Evolutionary conservation across 805 yeast species (phyloP).

Genomic region (Phaffomyces opuntiae): DNA sequence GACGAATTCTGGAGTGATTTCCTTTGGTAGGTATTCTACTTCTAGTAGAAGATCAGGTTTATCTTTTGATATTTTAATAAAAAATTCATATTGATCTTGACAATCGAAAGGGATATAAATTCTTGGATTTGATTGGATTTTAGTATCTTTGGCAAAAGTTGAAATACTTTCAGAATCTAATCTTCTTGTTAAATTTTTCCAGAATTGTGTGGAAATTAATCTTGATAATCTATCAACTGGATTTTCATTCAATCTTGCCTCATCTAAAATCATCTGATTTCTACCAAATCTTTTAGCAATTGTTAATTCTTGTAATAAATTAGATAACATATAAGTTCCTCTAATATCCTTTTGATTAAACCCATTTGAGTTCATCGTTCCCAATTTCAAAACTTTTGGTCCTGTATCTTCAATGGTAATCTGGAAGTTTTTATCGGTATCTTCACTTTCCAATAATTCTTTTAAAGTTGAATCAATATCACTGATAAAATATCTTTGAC

Average conservation of each 20-base stretch:
- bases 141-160: slow-evolving; percentile 72
- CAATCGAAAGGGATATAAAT: slow-evolving; percentile 70
- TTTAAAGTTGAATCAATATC: slow-evolving; percentile 69
- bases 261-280: slow-evolving; percentile 72
- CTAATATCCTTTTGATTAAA: slow-evolving; percentile 63
- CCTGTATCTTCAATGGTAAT: slow-evolving; percentile 83
- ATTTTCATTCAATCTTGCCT: slow-evolving; percentile 75
- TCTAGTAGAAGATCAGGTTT: slow-evolving; percentile 56
- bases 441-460: slow-evolving; percentile 67
- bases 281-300: slow-evolving; percentile 79
- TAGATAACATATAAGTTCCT: slow-evolving; percentile 87
- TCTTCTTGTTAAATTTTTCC: slow-evolving; percentile 72
- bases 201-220: slow-evolving; percentile 67
- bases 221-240: slow-evolving; percentile 76
- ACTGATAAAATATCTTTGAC: slow-evolving; percentile 51
- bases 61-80: slow-evolving; percentile 40
- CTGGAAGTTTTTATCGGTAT: slow-evolving; percentile 78
- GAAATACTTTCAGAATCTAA: slow-evolving; percentile 56
- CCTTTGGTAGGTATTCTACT: slow-evolving; percentile 69
- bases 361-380: slow-evolving; percentile 83
- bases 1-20: slow-evolving; percentile 71
- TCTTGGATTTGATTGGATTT: slow-evolving; percentile 66
- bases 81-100: slow-evolving; percentile 68
- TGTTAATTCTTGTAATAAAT: slow-evolving; percentile 80
- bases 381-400: slow-evolving; percentile 71